Percentiles rank a stretch among this genome's conserved stretches.
Evolutionary conservation across 176 grass and related monocot species (phyloP).

Genomic region (sorghum (Sorghum bicolor)): Sorghum_bicolor_NCBIv3 NC_012872.2:59394001-59394500

Average conservation of each 20-base stretch:
- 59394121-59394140: neutral
- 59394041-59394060: neutral
- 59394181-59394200: slow-evolving; percentile 3
- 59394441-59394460: neutral
- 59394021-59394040: slow-evolving; percentile 21
- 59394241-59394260: neutral
- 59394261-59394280: neutral
- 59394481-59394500: neutral
- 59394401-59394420: neutral
- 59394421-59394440: neutral
- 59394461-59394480: slow-evolving; percentile 20
- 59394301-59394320: neutral
- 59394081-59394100: neutral
- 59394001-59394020: neutral
- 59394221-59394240: neutral
- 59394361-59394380: neutral
- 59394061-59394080: slow-evolving; percentile 17
- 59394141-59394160: slow-evolving; percentile 4
- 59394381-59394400: neutral
- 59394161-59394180: neutral
- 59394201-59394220: neutral
- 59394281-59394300: neutral
- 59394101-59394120: neutral
- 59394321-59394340: neutral
- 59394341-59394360: neutral